Conservation (phyloP, 306 rosid species). For the Vicia sativa region DNA sequence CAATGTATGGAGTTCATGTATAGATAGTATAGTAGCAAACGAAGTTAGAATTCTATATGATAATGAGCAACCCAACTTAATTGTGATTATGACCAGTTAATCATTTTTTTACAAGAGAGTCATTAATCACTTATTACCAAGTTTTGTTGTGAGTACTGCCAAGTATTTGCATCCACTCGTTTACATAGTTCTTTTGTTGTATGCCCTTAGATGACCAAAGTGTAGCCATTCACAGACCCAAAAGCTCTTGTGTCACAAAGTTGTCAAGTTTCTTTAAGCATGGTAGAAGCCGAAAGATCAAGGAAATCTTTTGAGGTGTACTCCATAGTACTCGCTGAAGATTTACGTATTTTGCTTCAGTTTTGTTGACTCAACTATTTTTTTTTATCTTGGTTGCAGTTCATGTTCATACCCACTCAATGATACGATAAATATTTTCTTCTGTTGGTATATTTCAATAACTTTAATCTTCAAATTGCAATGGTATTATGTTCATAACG, state of each 20-base stretch:
- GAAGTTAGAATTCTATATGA: no score
- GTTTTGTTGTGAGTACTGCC: neutral
- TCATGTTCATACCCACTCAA: slow-evolving; percentile 75
- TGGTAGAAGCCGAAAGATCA: slow-evolving; percentile 82
- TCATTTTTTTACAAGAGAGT: no score
- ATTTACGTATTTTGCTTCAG: slow-evolving; percentile 23
- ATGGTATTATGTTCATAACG: slow-evolving; percentile 3
- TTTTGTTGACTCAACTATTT: slow-evolving; percentile 33
- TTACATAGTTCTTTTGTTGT: slow-evolving; percentile 32
- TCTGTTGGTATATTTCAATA: no score
- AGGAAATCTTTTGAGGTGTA: slow-evolving; percentile 94
- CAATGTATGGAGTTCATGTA: no score
- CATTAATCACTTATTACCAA: no score
- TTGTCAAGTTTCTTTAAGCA: slow-evolving; percentile 94
- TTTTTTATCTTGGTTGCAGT: slow-evolving; percentile 53
- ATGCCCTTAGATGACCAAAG: slow-evolving; percentile 66
- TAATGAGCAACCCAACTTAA: no score
- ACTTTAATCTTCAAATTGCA: slow-evolving; percentile 27
- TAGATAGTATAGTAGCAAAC: neutral
- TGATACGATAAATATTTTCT: slow-evolving; percentile 46
- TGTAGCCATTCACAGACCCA: slow-evolving; percentile 80
- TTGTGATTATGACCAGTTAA: no score
- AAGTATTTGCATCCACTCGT: slow-evolving; percentile 29
- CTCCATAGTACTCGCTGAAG: slow-evolving; percentile 16
- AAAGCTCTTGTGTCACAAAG: slow-evolving; percentile 98